A percentile compares a stretch with the other conserved stretches of the same genome.
Conservation (phyloP, 495 filamentous ascomycete species). For the Pyrenopolyporus hunteri region DNA sequence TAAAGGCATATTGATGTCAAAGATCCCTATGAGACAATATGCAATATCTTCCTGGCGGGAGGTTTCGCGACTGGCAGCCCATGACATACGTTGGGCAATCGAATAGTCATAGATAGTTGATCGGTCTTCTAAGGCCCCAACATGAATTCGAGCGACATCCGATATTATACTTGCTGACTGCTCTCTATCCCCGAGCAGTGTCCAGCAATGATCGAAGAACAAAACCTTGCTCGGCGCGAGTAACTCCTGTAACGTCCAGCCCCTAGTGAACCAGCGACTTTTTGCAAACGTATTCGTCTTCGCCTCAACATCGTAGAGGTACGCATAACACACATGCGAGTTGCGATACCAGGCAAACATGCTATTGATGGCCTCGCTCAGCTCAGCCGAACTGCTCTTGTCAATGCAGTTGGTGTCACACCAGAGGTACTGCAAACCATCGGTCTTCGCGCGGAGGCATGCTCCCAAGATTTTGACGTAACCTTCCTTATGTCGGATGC, state of each 20-base stretch:
- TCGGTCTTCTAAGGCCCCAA: slow-evolving; percentile 23
- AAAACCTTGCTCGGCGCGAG: slow-evolving; percentile 46
- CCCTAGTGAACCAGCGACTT: slow-evolving; percentile 52
- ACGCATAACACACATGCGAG: slow-evolving; percentile 45
- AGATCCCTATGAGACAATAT: slow-evolving; percentile 48
- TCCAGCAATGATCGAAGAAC: slow-evolving; percentile 46
- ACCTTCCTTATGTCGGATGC: slow-evolving; percentile 26
- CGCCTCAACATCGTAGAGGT: slow-evolving; percentile 42
- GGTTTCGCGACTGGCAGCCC: slow-evolving; percentile 43
- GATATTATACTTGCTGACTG: slow-evolving; percentile 27
- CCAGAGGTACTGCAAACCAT: slow-evolving; percentile 44
- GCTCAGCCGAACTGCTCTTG: slow-evolving; percentile 50
- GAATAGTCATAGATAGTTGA: slow-evolving; percentile 29
- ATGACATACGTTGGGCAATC: slow-evolving; percentile 47
- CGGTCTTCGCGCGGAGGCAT: slow-evolving; percentile 19
- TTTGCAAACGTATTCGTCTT: slow-evolving; percentile 32
- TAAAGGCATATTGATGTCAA: slow-evolving; percentile 47
- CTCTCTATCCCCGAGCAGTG: slow-evolving; percentile 31
- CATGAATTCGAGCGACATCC: slow-evolving; percentile 40
- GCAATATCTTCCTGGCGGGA: slow-evolving; percentile 43
- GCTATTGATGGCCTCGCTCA: slow-evolving; percentile 50
- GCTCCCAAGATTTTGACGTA: slow-evolving; percentile 39
- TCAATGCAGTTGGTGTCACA: slow-evolving; percentile 52
- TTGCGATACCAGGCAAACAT: slow-evolving; percentile 51
- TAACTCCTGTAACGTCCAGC: slow-evolving; percentile 55